Evolutionary conservation across 768 basidiomycete genomes (phyloP).

Genomic region (Candolleomyces aberdarensis): DNA sequence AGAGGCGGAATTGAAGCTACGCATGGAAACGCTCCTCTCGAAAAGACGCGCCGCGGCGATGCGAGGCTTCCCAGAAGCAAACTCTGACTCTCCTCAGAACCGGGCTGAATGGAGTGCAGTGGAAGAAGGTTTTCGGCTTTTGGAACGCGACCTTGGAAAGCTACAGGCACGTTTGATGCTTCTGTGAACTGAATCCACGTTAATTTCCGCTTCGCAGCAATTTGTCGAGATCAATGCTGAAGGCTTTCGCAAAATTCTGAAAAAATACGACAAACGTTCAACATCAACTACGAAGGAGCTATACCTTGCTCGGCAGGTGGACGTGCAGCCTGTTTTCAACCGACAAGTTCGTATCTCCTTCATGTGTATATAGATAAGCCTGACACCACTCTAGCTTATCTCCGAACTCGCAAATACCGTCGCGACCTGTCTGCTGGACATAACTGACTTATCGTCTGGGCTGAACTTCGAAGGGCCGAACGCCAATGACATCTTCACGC

Average conservation of each 20-base stretch:
- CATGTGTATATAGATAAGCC: background rate
- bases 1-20: constrained; percentile 89
- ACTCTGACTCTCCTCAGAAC: constrained; percentile 55
- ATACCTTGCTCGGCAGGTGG: constrained; percentile 93
- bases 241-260: constrained; percentile 95
- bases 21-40: constrained; percentile 89
- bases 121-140: constrained; percentile 91
- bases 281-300: constrained; percentile 95
- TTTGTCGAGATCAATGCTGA: constrained; percentile 97
- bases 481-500: constrained; percentile 71
- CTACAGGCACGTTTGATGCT: constrained; percentile 62
- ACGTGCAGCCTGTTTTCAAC: constrained; percentile 98
- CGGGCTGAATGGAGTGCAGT: constrained; percentile 95
- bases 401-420: constrained; percentile 93
- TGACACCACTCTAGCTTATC: constrained; percentile 62
- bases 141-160: constrained; percentile 93
- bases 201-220: constrained; percentile 50
- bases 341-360: constrained; percentile 61
- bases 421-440: constrained; percentile 75
- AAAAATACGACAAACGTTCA: constrained; percentile 98
- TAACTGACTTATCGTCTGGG: constrained; percentile 72
- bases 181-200: background rate
- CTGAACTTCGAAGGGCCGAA: constrained; percentile 77
- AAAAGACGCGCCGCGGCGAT: constrained; percentile 85
- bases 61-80: constrained; percentile 65